Base-by-base conservation (phyloP, 179 eudicot species). In the Beta corolliflora region DNA sequence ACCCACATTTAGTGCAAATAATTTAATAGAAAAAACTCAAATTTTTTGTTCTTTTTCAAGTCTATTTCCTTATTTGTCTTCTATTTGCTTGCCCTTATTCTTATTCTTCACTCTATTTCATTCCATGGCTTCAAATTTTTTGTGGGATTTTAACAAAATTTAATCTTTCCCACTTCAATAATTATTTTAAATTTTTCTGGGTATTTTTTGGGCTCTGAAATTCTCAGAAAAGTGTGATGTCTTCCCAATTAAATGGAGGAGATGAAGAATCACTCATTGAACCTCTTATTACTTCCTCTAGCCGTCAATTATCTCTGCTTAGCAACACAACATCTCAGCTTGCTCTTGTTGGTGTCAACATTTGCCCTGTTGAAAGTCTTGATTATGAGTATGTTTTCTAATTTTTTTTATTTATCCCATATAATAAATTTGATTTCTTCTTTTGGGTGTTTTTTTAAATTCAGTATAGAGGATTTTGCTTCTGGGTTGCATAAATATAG, bases 301-400 rank as follows among this genome's bases (percentile, higher is more conserved):
- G 55, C 64, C 56, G 67, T n/a, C 84, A 77, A 45, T 75, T 73
- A 7, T 81, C 84, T 81, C 66, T 50, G 5, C 87, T 75, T 4
- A 76, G 69, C 61, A 89, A 89, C 79, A 77, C 83, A 58, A 92
- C 94, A 46, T 92, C 97, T 29, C 97, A 92, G 65, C 80, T 89
- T 67, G 97, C 97, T 19, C 87, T 92, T 84, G 94, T 92, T 80
- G 97, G 97, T 77, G 86, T 89, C 86, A 91, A 82, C 74, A 45
- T 87, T 84, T 89, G 88, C 87, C 94, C 94, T 52, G 85, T 92
- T 82, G 91, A 92, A 75, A 90, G 93, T 83, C 93, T 92, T 69
- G 97, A 92, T 66, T 92, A 90, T 78, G 97, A 92, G 97, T 92
- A 56, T 53, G 78, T 76, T 56, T 2, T 12, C 12, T 60, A 56